phyloP scores from a whole-genome alignment of 2,329 filamentous ascomycete species.

The Colletotrichum truncatum region DNA sequence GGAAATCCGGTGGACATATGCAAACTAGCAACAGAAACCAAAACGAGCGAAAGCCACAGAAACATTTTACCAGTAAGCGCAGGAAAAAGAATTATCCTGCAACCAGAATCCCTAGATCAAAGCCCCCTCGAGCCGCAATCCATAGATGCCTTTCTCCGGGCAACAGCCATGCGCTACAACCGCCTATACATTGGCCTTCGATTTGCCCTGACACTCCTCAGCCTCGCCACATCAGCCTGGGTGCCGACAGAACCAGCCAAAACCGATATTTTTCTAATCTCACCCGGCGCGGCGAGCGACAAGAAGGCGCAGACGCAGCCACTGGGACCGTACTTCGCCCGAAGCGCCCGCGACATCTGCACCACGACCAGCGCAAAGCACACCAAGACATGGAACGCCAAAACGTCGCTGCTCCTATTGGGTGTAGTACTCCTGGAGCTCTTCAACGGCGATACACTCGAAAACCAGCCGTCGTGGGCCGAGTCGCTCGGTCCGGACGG shows the following conservation, averaged over 20 bases:
- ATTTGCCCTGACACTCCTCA: slow-evolving; percentile 1
- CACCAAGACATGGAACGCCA: not conserved
- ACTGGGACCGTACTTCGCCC: not conserved
- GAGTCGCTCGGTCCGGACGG: not conserved
- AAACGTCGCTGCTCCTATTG: not conserved
- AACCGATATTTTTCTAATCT: not conserved
- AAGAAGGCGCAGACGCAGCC: not conserved
- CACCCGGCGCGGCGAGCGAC: not conserved
- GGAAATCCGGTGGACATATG: not conserved
- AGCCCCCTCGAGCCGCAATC: not conserved
- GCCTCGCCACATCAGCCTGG: not conserved
- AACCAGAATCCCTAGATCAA: not conserved
- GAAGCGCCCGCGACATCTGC: not conserved
- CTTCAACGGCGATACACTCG: slow-evolving; percentile 12
- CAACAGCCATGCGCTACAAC: not conserved
- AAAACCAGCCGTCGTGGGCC: slow-evolving; percentile 13
- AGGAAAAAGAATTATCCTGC: not conserved
- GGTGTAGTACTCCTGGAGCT: not conserved
- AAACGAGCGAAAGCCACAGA: not conserved
- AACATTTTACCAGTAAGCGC: not conserved
- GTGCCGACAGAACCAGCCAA: not conserved
- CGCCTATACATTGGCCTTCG: not conserved
- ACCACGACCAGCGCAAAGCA: accelerated
- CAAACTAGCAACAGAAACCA: not conserved
- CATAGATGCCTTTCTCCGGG: not conserved